phyloP scores from a whole-genome alignment of 352 stramenopile genomes.

The Globisporangium solare region DNA sequence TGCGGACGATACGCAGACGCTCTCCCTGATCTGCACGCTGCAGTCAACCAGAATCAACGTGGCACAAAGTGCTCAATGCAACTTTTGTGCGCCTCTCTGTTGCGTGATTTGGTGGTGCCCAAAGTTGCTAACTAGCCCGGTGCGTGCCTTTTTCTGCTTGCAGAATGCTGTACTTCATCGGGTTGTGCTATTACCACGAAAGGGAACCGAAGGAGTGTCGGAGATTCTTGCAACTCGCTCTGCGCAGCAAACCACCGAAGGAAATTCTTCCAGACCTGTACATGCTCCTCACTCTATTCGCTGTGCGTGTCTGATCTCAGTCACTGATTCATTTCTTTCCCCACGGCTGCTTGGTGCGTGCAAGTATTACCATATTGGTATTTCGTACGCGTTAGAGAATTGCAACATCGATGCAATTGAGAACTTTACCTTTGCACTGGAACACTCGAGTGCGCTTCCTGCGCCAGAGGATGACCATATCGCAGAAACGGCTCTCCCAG shows the following conservation, averaged over 20 bases:
- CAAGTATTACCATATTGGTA: slow-evolving; percentile 72
- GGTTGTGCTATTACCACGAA: slow-evolving; percentile 60
- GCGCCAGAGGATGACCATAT: background rate
- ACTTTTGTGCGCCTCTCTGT: background rate
- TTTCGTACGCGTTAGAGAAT: slow-evolving; percentile 46
- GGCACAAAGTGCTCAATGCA: slow-evolving; percentile 22
- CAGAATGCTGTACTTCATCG: slow-evolving; percentile 62
- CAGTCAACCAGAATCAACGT: slow-evolving; percentile 22
- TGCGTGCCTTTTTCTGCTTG: background rate
- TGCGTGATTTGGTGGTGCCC: background rate
- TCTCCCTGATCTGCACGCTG: slow-evolving; percentile 46
- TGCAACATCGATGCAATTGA: slow-evolving; percentile 63
- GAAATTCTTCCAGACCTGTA: slow-evolving; percentile 60
- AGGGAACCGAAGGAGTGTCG: slow-evolving; percentile 39
- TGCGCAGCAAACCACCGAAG: slow-evolving; percentile 20
- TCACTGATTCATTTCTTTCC: background rate
- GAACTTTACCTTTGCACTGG: slow-evolving; percentile 46
- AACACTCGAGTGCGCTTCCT: slow-evolving; percentile 17
- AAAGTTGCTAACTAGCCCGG: background rate
- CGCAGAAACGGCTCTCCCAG: slow-evolving; percentile 3
- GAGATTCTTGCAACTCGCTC: slow-evolving; percentile 36
- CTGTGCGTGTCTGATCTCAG: background rate
- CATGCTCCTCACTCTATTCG: slow-evolving; percentile 5
- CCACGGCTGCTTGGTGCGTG: background rate
- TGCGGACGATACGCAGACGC: slow-evolving; percentile 39